These are phyloP conservation scores for Apiospora kogelbergensis DNA, from an alignment of 2,329 filamentous ascomycete species.

Conservation along the genomic window DNA sequence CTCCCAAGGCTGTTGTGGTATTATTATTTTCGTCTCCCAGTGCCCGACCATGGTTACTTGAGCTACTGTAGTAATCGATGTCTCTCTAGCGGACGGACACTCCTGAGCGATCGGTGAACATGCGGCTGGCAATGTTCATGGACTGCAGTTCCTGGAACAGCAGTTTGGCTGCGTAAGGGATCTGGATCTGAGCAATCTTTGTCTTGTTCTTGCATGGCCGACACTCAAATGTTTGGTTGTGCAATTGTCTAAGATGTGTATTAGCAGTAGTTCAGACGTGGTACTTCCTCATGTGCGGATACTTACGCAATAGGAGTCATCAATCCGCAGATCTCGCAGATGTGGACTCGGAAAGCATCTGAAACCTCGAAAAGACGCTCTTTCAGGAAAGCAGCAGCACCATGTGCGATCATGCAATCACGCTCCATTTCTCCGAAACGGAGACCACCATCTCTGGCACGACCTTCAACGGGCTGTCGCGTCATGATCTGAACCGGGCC, in stretches of 20 bases:
- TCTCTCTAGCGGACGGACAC: slow-evolving; percentile 61
- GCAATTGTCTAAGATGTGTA: slow-evolving; percentile 68
- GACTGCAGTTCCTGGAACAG: slow-evolving; percentile 97
- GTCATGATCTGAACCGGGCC: slow-evolving; percentile 97
- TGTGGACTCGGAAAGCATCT: slow-evolving; percentile 95
- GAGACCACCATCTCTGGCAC: slow-evolving; percentile 94
- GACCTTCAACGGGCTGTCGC: slow-evolving; percentile 94
- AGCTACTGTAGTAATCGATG: neutral
- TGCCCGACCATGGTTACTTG: neutral
- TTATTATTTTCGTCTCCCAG: neutral
- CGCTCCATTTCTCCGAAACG: slow-evolving; percentile 99
- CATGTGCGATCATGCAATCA: slow-evolving; percentile 99
- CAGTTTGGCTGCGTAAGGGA: slow-evolving; percentile 95
- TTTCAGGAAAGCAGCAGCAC: slow-evolving; percentile 94
- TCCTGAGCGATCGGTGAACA: slow-evolving; percentile 88
- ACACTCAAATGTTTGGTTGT: slow-evolving; percentile 95
- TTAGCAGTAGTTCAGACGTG: slow-evolving; percentile 31
- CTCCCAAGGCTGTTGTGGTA: neutral
- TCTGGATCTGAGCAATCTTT: slow-evolving; percentile 95
- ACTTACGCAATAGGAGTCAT: slow-evolving; percentile 99
- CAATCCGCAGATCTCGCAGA: slow-evolving; percentile 96
- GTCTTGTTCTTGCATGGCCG: slow-evolving; percentile 99
- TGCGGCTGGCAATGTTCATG: slow-evolving; percentile 97
- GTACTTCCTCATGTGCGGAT: slow-evolving; percentile 11
- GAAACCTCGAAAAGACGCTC: slow-evolving; percentile 96